Evolutionary conservation across 768 basidiomycete species (phyloP).

Genomic region (Cyclocybe cylindracea): DNA sequence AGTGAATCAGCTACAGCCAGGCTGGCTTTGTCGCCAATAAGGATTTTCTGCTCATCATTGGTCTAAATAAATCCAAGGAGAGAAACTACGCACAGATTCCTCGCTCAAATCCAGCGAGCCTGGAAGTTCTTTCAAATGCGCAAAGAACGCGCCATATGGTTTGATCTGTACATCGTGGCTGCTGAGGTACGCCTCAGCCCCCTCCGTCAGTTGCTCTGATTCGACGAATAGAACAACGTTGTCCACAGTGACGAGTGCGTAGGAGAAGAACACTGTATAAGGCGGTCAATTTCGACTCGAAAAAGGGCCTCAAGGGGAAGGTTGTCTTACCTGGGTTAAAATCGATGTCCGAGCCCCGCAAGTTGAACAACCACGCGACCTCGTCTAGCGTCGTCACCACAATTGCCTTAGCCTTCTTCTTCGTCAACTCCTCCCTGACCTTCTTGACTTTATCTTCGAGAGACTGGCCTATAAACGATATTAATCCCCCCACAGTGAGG

Average conservation of each 20-base stretch:
- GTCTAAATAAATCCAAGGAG: background rate
- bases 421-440: slow-evolving; percentile 64
- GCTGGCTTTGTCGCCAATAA: slow-evolving; percentile 77
- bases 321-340: slow-evolving; percentile 61
- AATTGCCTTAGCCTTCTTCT: slow-evolving; percentile 67
- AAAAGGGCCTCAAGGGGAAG: background rate
- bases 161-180: slow-evolving; percentile 55
- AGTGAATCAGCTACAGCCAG: slow-evolving; percentile 83
- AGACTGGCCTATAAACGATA: slow-evolving; percentile 49
- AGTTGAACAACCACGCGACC: slow-evolving; percentile 91
- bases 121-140: slow-evolving; percentile 56
- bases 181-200: slow-evolving; percentile 49
- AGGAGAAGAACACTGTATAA: slow-evolving; percentile 83
- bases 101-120: slow-evolving; percentile 31
- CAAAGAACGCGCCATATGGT: slow-evolving; percentile 71
- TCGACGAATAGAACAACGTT: slow-evolving; percentile 73
- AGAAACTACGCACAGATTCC: slow-evolving; percentile 27
- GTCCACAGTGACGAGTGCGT: slow-evolving; percentile 71
- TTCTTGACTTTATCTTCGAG: slow-evolving; percentile 66
- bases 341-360: slow-evolving; percentile 89
- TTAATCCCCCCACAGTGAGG: background rate
- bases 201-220: slow-evolving; percentile 45
- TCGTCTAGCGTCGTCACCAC: slow-evolving; percentile 93
- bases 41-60: slow-evolving; percentile 53
- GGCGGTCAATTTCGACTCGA: background rate